Evolutionary conservation across 345 rosid genomes (phyloP), one percentile per base, ranked within the genome.

Genomic region (Linum usitatissimum): DNA sequence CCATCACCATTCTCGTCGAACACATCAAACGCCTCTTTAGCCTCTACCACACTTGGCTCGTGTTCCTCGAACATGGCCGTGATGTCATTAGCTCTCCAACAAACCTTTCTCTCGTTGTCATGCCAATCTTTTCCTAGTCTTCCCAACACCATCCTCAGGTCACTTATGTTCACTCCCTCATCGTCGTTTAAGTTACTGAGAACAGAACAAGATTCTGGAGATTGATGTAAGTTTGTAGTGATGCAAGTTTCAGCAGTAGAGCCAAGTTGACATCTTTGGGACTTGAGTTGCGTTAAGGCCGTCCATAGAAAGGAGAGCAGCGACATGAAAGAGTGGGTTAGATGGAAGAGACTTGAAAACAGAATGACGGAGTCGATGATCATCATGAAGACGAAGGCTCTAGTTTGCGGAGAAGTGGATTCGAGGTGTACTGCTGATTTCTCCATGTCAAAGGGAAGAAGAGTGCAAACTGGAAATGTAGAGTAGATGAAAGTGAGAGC

Each of bases 1-100:
- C 91, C 91, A 62, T 87, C 91, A 23, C 73, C 64, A 49, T 87
- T 85, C 65, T 69, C 76, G 64, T 85, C 91, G 60, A 87, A 83
- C 30, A 85, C 36, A 9, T 56, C 60, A 71, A 87, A 87, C 0
- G 84, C 84, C 66, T 70, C 83, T 64, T 76, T 75, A 49, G 79
- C 58, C 62, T 75, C 78, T 62, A 73, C 77, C 54, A 70, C 30
- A 49, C 79, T 77, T 2, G 78, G 74, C 40, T 77, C 87, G 42
- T 72, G 69, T 64, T 81, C 81, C 45, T 75, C 77, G 49, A 85
- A 68, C 74, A 83, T 59, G 7, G 30, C 60, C 0, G 48, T 76
- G 15, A 79, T 71, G 36, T 73, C 74, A 53, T 59, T 65, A 18
- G 67, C 64, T 18, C 71, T 68, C 20, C 63, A 68, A 2, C 48